Conservation (phyloP, 2,329 filamentous ascomycete genomes). For the Raffaelea albimanens region DNA sequence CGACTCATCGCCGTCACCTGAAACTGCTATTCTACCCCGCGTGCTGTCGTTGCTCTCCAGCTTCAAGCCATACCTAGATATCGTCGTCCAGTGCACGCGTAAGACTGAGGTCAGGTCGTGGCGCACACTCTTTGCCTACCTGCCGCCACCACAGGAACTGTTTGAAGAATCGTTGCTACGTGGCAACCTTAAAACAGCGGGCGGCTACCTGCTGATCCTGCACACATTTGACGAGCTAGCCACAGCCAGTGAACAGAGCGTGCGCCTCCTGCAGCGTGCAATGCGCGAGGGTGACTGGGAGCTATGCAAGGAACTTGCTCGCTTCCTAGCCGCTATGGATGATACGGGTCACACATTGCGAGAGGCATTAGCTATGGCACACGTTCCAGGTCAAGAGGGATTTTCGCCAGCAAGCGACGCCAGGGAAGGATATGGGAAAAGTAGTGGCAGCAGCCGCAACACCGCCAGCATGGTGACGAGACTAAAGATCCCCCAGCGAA, state of each 20-base stretch:
- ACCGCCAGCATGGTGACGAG: constrained; percentile 10
- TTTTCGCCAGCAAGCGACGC: too few relatives aligned
- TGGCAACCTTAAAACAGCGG: constrained; percentile 85
- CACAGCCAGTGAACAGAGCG: constrained; percentile 64
- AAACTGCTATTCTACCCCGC: constrained; percentile 54
- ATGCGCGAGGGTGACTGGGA: constrained; percentile 88
- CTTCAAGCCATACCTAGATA: constrained; percentile 81
- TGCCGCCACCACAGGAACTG: constrained; percentile 81
- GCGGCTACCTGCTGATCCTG: constrained; percentile 89
- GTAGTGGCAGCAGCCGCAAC: constrained; percentile 15
- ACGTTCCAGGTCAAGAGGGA: constrained; percentile 17
- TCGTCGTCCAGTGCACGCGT: constrained; percentile 91
- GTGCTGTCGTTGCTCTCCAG: constrained; percentile 58
- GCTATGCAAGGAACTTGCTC: constrained; percentile 83
- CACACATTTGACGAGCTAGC: constrained; percentile 69
- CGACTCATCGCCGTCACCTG: constrained; percentile 50
- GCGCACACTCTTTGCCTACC: constrained; percentile 84
- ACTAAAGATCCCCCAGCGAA: constrained; percentile 19
- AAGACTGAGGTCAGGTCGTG: constrained; percentile 95
- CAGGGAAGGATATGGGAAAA: constrained; percentile 13
- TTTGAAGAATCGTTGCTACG: constrained; percentile 87
- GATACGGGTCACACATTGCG: constrained; percentile 71
- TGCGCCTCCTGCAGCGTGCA: constrained; percentile 70
- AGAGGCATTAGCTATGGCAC: constrained; percentile 58
- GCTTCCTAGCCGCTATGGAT: constrained; percentile 92